Evolutionary conservation across 2,329 filamentous ascomycete genomes (phyloP), one percentile per base, ranked within the genome.

Genomic region (Colletotrichum lindemuthianum): DNA sequence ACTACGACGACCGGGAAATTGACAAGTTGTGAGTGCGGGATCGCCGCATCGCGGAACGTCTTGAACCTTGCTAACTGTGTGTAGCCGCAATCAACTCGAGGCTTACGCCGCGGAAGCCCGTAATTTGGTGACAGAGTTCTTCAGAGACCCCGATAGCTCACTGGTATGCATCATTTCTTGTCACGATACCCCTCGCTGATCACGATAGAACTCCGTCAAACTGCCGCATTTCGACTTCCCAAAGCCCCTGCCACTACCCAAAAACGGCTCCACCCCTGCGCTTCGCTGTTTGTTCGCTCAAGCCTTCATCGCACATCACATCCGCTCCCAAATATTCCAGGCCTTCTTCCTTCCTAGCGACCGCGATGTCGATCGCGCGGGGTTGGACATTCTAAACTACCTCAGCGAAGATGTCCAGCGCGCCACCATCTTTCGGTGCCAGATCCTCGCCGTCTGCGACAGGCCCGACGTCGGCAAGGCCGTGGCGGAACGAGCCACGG

Each of bases 221-320:
- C 12, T 44, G 1, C 36, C 59, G 6, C 56, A 48, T 6, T 45
- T 47, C 34, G 60, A 33, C 6, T 54, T 56, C 39, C 48, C 55
- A n/a, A 49, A 34, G 24, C 32, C 16, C 33, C 34, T 61, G 15
- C 50, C 59, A 4, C 52, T 55, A 1, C 56, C 67, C 16, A 70
- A 66, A 8, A 70, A 65, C 51, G 66, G 58, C 33, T 57, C 69
- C 0, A 70, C 73, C 0, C 67, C 68, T 0, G 70, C 70, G 8
- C 70, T 75, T 59, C 71, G 73, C 32, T 73, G 73, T 33, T 72
- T 73, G 1, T 67, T 69, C 6, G 73, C 72, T n/a, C 71, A 75
- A 7, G 68, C 68, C 3, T 65, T 75, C 15, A 60, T 75, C 1
- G 67, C 69, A 37, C 68, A 71, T 15, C 63, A 66, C 2, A 66